Conservation (phyloP, 768 basidiomycete genomes). For the Postia placenta region DNA sequence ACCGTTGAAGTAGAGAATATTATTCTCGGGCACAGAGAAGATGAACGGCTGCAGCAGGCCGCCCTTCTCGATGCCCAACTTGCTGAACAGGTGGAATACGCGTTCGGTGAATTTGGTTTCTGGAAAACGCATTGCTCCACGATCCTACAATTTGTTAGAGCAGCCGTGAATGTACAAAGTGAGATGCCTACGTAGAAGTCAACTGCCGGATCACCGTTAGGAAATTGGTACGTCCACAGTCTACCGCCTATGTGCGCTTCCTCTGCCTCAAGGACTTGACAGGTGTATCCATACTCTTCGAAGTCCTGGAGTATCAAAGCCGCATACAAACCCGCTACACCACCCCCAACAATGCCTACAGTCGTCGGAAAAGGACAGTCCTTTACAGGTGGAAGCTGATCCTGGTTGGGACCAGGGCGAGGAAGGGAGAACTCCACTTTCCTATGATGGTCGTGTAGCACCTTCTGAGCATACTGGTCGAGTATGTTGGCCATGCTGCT, state of each 20-base stretch:
- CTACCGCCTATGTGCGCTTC: conserved; percentile 35
- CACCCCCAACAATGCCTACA: conserved; percentile 2
- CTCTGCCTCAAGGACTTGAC: conserved; percentile 39
- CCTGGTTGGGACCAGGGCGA: background rate
- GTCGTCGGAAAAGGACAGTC: too few species aligned
- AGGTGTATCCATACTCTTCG: conserved; percentile 29
- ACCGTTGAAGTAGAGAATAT: conserved; percentile 5
- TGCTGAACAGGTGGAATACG: conserved; percentile 24
- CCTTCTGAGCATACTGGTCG: background rate
- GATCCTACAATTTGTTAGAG: conserved; percentile 14
- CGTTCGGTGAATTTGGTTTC: conserved; percentile 24
- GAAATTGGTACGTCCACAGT: conserved; percentile 37
- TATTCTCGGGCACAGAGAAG: background rate
- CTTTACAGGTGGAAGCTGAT: background rate
- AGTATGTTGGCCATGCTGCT: background rate
- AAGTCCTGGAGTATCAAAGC: conserved; percentile 37
- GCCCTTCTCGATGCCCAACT: conserved; percentile 4
- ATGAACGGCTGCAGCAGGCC: conserved; percentile 10
- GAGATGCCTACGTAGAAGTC: background rate
- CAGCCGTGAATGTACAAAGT: conserved; percentile 1
- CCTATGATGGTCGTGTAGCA: background rate
- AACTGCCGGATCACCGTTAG: conserved; percentile 9
- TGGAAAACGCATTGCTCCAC: conserved; percentile 35
- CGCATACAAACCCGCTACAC: conserved; percentile 10
- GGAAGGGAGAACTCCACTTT: background rate